Conservation (phyloP, 2,329 filamentous ascomycete species). For the Parasarocladium wereldwijsianum region DNA sequence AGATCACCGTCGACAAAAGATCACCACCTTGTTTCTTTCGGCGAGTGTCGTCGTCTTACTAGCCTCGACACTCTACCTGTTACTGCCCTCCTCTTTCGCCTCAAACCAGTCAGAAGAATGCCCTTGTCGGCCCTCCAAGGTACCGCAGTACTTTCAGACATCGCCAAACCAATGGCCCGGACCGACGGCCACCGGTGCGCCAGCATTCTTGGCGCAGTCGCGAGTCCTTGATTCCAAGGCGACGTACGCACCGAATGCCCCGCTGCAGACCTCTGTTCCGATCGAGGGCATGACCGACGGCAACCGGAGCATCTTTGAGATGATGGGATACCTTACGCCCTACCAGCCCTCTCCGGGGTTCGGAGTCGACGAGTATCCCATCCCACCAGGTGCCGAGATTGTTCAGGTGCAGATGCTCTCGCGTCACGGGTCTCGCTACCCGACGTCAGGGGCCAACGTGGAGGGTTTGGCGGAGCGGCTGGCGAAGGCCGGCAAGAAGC, state of each 20-base stretch:
- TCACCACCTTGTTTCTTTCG: constrained; percentile 17
- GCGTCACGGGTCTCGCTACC: constrained; percentile 61
- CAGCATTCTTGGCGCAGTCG: constrained; percentile 59
- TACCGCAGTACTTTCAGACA: constrained; percentile 51
- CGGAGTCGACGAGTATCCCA: constrained; percentile 55
- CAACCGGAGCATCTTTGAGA: constrained; percentile 53
- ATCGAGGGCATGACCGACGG: constrained; percentile 42
- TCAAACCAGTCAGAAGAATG: constrained; percentile 11
- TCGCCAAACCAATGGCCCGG: constrained; percentile 45
- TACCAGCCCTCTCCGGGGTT: constrained; percentile 62
- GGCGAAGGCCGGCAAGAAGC: constrained; percentile 33
- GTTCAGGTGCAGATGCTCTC: constrained; percentile 58
- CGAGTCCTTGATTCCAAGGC: constrained; percentile 50
- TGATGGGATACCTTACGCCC: constrained; percentile 52
- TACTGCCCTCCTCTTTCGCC: constrained; percentile 17
- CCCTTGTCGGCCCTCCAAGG: constrained; percentile 20
- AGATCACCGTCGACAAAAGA: constrained; percentile 15
- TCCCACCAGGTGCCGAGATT: constrained; percentile 53
- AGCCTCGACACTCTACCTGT: constrained; percentile 20
- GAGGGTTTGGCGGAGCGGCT: constrained; percentile 41
- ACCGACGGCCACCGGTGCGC: constrained; percentile 53
- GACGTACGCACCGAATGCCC: constrained; percentile 52
- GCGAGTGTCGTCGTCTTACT: constrained; percentile 21
- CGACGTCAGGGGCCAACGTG: constrained; percentile 44
- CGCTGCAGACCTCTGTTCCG: constrained; percentile 56